Evolutionary conservation across 1,284 basidiomycete species (phyloP), one percentile per base, ranked within the genome.

Genomic region (Austroboletus olivaceoglutinosus): DNA sequence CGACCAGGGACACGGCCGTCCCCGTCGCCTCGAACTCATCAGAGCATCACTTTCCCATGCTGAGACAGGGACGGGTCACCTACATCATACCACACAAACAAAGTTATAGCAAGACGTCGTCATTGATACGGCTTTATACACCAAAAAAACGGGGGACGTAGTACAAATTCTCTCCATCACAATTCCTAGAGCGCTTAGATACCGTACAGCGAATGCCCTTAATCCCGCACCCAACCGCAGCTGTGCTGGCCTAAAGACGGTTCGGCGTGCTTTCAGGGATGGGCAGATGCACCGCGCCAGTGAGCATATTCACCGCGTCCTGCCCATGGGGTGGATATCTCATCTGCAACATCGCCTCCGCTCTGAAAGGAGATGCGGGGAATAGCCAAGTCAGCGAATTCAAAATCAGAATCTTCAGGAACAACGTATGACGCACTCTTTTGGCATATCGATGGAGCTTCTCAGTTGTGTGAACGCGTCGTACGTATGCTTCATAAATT

Each of bases 401-500:
- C 31, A 15, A 31, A 43, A 41, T 23, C 9, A 31, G 13, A 19
- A 34, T 15, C 29, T 16, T 33, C 41, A 45, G 40, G 33, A 57
- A 23, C 11, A 5, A 15, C 13, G 6, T 2, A 6, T 19, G 30
- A 64, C 71, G 30, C 49, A 77, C 68, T 54, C 56, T 52, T 57
- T 62, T 9, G 79, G 77, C 43, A 69, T 70, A 51, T 79, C 73
- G 15, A 80, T 55, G 15, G 73, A 72, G 12, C 73, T 59, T 40
- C 77, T 68, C 34, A 70, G 54, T 44, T 80, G 74, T 18, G 75
- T 78, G 64, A 80, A 79, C 11, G 68, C 62, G 48, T 77, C 74
- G 51, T 76, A 81, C 0, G 70, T 63, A 53, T 68, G 73, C 57
- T 78, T 77, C 48, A 76, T 68, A 5, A 62, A 61, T 47, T 76